Evolutionary conservation across 352 stramenopile species (phyloP), one percentile per base, ranked within the genome.

Genomic region (Pythium scleroteichum): DNA sequence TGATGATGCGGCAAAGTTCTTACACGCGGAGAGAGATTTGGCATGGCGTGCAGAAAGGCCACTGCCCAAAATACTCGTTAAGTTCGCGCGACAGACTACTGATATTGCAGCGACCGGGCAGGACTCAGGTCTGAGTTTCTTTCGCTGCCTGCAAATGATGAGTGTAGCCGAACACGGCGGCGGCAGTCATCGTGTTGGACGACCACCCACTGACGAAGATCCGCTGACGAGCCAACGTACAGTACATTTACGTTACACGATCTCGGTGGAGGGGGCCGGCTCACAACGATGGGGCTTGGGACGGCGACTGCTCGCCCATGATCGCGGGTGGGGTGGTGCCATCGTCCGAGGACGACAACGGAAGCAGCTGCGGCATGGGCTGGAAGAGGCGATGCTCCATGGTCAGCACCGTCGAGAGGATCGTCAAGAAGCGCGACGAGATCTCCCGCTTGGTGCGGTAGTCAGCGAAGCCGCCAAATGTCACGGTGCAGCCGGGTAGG

Each of bases 361-460:
- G 54, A 32, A 70, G 23, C 4, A 79, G 50, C 53, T 68, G 57
- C 38, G 52, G 42, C 39, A 76, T 62, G 12, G 59, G 57, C 53
- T 76, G 64, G 23, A 82, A 48, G 14, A 77, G 63, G 9, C 59
- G 64, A 20, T 71, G 64, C 53, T 79, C 68, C 32, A 79, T 59
- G 7, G 68, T 68, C 48, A 82, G 38, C 3, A 72, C 60, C 16
- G 73, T 72, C 45, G 72, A 71, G 17, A 82, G 45, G 32, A 79
- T 68, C 19, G 59, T 69, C 29, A 78, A 54, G 46, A 78, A 73
- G 13, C 73, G 63, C 23, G 60, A 54, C 49, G 70, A 71, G 14
- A 82, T 64, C 45, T 82, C 71, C 33, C 68, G 57, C 49, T 67
- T 75, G 16, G 70, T 79, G 24, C 61, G 42, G 52, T 75, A 78